Evolutionary conservation across 371 early-diverging fungal genomes (phyloP).

Genomic region (Mortierella sp.): DNA sequence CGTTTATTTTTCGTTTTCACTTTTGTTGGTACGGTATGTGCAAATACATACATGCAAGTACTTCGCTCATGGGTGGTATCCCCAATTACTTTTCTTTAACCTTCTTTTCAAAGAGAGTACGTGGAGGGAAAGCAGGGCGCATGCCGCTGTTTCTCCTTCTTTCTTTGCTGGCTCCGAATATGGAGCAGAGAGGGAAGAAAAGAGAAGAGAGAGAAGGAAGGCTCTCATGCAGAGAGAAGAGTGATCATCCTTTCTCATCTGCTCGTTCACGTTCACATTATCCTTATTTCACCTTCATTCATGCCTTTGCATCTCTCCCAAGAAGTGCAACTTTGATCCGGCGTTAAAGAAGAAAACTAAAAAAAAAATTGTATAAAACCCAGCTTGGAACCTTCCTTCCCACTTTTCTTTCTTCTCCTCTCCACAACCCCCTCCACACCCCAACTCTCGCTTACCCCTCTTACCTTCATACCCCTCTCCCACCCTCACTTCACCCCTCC

Average conservation of each 20-base stretch:
- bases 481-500: neutral
- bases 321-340: neutral
- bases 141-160: neutral
- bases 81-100: neutral
- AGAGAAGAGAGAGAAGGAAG: neutral
- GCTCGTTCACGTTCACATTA: neutral
- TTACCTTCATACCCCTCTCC: neutral
- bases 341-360: neutral
- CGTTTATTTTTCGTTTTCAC: neutral
- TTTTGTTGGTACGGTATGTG: neutral
- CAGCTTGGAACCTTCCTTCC: neutral
- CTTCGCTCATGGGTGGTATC: neutral
- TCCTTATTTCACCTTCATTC: neutral
- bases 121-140: constrained; percentile 5
- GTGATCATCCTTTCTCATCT: neutral
- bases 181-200: neutral
- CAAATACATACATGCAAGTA: neutral
- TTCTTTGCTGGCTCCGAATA: neutral
- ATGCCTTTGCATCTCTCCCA: neutral
- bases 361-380: neutral
- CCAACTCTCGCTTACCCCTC: too few species aligned
- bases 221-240: neutral
- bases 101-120: neutral
- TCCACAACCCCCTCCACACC: neutral
- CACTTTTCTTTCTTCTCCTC: neutral